Evolutionary conservation across 441 rosid genomes (phyloP).

Genomic region (Bruguiera hainesii): DNA sequence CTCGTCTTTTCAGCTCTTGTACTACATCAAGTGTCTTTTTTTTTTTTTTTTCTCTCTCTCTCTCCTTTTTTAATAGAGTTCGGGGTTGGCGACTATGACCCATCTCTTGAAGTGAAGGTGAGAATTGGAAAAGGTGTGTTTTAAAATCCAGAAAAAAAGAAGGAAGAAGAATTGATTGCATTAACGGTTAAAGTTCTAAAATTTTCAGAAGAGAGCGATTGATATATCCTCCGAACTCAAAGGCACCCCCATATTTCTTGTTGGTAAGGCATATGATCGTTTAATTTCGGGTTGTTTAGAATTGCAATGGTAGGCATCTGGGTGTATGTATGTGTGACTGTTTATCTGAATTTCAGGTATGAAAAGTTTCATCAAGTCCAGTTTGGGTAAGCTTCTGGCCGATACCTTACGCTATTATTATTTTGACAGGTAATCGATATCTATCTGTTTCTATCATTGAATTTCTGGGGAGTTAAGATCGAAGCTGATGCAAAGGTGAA

Average conservation of each 20-base stretch:
- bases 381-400: constrained; percentile 62
- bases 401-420: constrained; percentile 65
- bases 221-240: constrained; percentile 54
- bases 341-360: constrained; percentile 43
- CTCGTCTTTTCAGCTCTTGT: background rate
- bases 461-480: background rate
- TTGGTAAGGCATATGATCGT: constrained; percentile 49
- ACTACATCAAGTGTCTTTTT: background rate
- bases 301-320: too few species aligned
- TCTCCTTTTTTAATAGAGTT: background rate
- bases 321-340: background rate
- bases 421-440: constrained; percentile 61
- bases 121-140: too few species aligned
- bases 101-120: constrained; percentile 27
- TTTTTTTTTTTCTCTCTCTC: background rate
- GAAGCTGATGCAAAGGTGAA: too few species aligned
- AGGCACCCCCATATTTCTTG: constrained; percentile 76
- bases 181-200: constrained; percentile 24
- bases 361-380: constrained; percentile 50
- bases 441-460: background rate
- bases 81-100: constrained; percentile 16
- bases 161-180: too few species aligned
- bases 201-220: constrained; percentile 62
- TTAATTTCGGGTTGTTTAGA: background rate
- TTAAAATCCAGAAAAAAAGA: too few species aligned